Conservation (phyloP, 139 green algal genomes). For the Chlorella sp. region DNA sequence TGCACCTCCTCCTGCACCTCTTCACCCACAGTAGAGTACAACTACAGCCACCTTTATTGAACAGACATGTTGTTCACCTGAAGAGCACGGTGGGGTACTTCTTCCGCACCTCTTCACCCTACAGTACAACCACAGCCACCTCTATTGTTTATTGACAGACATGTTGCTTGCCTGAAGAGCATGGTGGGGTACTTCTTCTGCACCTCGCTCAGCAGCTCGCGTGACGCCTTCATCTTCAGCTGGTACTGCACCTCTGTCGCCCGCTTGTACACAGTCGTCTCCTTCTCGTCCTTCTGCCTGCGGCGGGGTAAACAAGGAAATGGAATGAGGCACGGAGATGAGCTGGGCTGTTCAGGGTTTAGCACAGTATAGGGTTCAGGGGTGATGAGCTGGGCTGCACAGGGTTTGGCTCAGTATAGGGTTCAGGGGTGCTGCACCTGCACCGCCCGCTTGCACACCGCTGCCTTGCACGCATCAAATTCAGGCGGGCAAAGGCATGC, state of each 20-base stretch:
- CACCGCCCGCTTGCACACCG: not conserved
- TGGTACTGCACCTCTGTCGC: conserved; percentile 92
- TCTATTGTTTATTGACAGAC: too few species aligned
- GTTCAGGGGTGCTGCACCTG: not conserved
- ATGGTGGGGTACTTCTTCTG: conserved; percentile 88
- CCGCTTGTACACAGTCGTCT: conserved; percentile 98
- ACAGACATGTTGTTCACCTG: conserved; percentile 37
- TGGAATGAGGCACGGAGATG: too few species aligned
- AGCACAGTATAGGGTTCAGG: too few species aligned
- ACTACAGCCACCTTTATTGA: too few species aligned
- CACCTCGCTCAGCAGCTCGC: conserved; percentile 88
- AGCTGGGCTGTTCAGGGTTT: too few species aligned
- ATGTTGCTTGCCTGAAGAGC: conserved; percentile 77
- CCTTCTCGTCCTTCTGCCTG: conserved; percentile 90
- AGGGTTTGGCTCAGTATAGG: too few species aligned
- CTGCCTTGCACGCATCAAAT: not conserved
- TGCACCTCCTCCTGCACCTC: conserved; percentile 88
- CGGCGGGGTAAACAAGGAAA: not conserved
- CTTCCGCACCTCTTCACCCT: not conserved
- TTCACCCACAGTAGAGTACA: conserved; percentile 21
- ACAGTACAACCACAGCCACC: not conserved
- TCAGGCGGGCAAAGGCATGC: too few species aligned
- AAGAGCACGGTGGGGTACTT: conserved; percentile 90
- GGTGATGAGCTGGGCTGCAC: too few species aligned
- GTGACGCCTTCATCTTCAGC: conserved; percentile 91